phyloP scores from a whole-genome alignment of 75 land plant species.

The Pinus tabuliformis region DNA sequence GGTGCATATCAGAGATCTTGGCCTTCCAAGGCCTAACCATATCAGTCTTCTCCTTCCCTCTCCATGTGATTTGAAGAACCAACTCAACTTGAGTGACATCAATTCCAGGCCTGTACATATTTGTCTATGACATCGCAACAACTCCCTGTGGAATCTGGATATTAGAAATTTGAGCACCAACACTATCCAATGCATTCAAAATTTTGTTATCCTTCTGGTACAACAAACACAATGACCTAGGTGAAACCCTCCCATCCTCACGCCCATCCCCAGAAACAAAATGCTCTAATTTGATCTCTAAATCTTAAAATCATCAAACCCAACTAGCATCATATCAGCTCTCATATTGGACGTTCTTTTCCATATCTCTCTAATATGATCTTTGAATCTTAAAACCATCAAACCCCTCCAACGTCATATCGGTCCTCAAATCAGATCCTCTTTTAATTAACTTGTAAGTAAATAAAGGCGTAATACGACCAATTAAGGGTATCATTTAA shows the following conservation, averaged over 20 bases:
- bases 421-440: too few species aligned
- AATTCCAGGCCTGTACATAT: too few species aligned
- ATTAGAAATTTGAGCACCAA: conserved; percentile 62
- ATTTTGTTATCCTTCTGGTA: conserved; percentile 79
- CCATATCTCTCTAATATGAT: too few species aligned
- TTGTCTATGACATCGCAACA: conserved; percentile 71
- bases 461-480: conserved; percentile 70
- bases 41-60: too few species aligned
- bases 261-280: conserved; percentile 82
- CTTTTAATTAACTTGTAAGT: too few species aligned
- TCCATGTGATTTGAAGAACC: too few species aligned
- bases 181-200: conserved; percentile 83
- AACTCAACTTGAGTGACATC: too few species aligned
- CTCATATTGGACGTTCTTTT: conserved; percentile 72
- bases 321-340: conserved; percentile 81
- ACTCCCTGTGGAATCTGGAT: conserved; percentile 69
- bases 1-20: too few species aligned
- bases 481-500: conserved; percentile 71
- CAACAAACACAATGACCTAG: conserved; percentile 67
- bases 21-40: too few species aligned
- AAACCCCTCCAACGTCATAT: too few species aligned
- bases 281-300: conserved; percentile 80
- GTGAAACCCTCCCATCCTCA: conserved; percentile 64
- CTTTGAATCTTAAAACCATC: too few species aligned
- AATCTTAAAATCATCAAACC: conserved; percentile 78